Percentiles rank a stretch among this genome's conserved stretches.
Conservation (phyloP, 108 stramenopile genomes). For the Nitzschia sp. region DNA sequence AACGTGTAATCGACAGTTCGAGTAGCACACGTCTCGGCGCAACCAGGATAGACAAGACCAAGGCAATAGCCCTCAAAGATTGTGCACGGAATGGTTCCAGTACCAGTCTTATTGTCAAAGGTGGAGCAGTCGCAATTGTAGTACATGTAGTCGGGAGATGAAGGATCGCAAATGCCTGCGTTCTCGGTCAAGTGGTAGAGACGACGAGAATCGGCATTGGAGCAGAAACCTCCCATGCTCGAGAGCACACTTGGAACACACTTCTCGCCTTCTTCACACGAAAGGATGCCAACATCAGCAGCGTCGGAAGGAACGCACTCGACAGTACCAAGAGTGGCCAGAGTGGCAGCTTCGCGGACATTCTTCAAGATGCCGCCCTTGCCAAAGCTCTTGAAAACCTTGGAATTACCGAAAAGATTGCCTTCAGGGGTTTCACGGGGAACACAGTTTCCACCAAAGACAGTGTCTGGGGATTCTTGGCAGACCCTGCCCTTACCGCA, state of each 20-base stretch:
- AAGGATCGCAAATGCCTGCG: neutral
- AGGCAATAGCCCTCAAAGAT: neutral
- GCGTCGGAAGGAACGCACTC: neutral
- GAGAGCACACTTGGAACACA: neutral
- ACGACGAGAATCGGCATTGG: neutral
- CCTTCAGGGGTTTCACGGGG: neutral
- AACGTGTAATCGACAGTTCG: neutral
- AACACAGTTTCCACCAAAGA: neutral
- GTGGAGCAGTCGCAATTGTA: neutral
- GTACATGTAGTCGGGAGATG: neutral
- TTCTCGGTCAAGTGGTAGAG: neutral
- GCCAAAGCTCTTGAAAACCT: neutral
- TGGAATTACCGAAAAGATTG: neutral
- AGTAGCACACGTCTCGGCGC: constrained; percentile 1
- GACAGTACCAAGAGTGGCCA: neutral
- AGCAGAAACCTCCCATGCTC: neutral
- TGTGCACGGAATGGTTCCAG: constrained; percentile 1
- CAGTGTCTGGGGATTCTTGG: neutral
- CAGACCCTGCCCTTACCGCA: neutral
- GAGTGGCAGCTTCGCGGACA: neutral
- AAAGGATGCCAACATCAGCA: constrained; percentile 20
- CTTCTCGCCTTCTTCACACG: neutral
- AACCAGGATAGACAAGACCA: neutral
- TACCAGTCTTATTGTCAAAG: constrained; percentile 1
- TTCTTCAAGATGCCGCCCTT: constrained; percentile 2